Conservation (phyloP, 1,284 basidiomycete species). For the Rhodofomes roseus region DNA sequence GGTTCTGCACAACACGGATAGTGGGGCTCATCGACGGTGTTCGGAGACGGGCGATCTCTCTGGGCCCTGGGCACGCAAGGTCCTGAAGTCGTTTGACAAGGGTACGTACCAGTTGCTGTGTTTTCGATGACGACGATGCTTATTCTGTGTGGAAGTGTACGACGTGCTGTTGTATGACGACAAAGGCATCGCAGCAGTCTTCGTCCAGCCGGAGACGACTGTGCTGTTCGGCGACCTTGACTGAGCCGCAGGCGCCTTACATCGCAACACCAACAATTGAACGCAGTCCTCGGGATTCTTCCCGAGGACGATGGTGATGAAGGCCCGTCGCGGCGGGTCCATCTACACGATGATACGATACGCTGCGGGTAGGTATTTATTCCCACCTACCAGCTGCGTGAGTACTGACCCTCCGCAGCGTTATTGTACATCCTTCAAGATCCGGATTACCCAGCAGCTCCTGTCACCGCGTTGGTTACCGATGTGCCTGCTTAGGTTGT, state of each 20-base stretch:
- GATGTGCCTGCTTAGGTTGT: background rate
- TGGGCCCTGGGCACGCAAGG: background rate
- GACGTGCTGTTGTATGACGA: background rate
- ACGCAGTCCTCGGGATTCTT: background rate
- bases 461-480: background rate
- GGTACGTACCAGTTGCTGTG: background rate
- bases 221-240: background rate
- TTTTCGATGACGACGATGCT: background rate
- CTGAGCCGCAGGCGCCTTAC: background rate
- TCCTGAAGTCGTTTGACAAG: background rate
- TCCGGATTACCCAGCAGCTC: no score
- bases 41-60: background rate
- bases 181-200: background rate
- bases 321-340: background rate
- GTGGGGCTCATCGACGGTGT: background rate
- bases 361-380: no score
- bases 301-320: background rate
- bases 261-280: no score
- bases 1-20: background rate
- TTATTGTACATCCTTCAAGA: no score
- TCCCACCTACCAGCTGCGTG: no score
- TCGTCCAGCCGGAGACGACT: background rate
- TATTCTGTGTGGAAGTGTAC: background rate
- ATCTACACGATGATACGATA: no score
- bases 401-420: no score